phyloP scores from a whole-genome alignment of 2,329 filamentous ascomycete genomes.

The Pyrenophora teres region DNA sequence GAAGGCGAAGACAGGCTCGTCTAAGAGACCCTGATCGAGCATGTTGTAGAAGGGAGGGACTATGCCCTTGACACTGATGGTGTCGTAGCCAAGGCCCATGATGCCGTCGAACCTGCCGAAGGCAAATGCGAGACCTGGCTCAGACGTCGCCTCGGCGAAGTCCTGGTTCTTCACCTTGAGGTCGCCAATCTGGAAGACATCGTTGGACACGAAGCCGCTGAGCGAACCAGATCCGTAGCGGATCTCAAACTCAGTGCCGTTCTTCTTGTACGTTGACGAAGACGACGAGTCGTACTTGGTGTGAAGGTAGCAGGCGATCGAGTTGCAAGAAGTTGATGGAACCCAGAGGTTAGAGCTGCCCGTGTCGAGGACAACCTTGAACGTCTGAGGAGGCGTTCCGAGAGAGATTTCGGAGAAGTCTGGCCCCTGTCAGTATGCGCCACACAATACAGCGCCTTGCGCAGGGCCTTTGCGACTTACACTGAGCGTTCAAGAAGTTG shows the following conservation, averaged over 20 bases:
- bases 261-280: constrained; percentile 91
- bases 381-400: constrained; percentile 87
- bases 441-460: background rate
- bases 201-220: constrained; percentile 90
- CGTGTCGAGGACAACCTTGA: constrained; percentile 98
- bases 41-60: constrained; percentile 96
- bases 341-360: constrained; percentile 99
- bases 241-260: constrained; percentile 91
- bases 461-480: constrained; percentile 60
- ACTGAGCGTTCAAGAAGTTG: constrained; percentile 99
- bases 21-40: constrained; percentile 85
- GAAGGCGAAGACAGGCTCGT: constrained; percentile 94
- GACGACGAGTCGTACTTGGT: constrained; percentile 90
- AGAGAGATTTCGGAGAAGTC: constrained; percentile 97
- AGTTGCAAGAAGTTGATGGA: constrained; percentile 84
- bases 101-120: constrained; percentile 98
- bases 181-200: constrained; percentile 85
- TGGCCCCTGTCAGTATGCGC: constrained; percentile 28
- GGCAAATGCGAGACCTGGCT: constrained; percentile 95
- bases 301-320: constrained; percentile 98
- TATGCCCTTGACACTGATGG: constrained; percentile 95
- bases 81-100: constrained; percentile 89
- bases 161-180: constrained; percentile 85
- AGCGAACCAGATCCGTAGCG: constrained; percentile 93
- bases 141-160: constrained; percentile 93